Base-by-base conservation (phyloP, 2,329 filamentous ascomycete genomes). In the Zymoseptoria tritici region DNA sequence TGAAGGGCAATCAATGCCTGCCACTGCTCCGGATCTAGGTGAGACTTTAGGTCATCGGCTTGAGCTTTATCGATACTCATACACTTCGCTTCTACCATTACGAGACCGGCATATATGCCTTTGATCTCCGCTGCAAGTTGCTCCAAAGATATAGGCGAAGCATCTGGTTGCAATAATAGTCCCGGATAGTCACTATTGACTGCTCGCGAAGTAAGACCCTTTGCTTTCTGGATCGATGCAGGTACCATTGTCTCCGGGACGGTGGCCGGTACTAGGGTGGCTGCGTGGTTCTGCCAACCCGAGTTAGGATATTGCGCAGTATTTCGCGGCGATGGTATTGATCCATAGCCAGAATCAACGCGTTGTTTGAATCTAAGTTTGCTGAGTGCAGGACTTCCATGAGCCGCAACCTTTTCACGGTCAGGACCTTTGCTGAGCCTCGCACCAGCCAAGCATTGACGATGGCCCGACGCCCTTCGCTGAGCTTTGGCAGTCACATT, bases 1-100 rank as follows among this genome's bases (percentile, higher is more conserved):
- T 97, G 93, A 0, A 97, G 72, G 0, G 88, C 87, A 49, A 96
- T 91, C 0, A 97, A 74, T 0, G 89, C 88, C 64, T 95, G 88
- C 88, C 90, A 96, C 67, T 96, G 89, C 56, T 92, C 85, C 29
- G 78, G 73, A n/a, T 75, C 77, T 2, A 85, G 67, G 52, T 75
- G 1, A 3, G 76, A 75, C 0, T 79, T 80, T 52, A 85, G 82
- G 0, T 83, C 80, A 8, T 78, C 76, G 24, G 78, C 75, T 6
- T 86, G 83, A 53, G 82, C 79, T 52, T 83, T 85, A 66, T 93
- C 89, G 0, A 95, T 87, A 57, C 95, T 88, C 0, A 95, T 92
- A 67, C 91, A 93, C 66, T 94, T 91, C 22, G 83, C 85, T 70
- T 97, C 93, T 0, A 96, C 89, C 85, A 94, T 90, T 0, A 91